Conservation (phyloP, 495 filamentous ascomycete species). For the Aspergillus haitiensis region DNA sequence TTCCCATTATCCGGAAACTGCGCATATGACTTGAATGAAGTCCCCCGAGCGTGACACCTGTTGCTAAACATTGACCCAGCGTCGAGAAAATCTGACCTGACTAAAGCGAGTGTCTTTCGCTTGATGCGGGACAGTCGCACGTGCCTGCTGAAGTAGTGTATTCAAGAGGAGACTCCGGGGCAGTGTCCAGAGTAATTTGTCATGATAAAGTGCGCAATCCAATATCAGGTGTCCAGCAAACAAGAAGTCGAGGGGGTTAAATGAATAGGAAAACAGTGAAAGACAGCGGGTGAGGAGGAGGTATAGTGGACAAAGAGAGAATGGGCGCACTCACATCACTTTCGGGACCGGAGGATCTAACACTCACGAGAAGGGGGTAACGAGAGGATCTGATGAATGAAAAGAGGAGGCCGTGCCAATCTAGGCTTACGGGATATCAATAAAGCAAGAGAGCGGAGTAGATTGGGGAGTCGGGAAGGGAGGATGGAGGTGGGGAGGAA, state of each 20-base stretch:
- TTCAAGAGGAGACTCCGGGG: background rate
- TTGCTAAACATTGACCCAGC: background rate
- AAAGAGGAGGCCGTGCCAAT: background rate
- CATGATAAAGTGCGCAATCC: background rate
- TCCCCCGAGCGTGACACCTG: background rate
- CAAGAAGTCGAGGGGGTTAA: background rate
- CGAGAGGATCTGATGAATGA: background rate
- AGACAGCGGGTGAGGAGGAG: background rate
- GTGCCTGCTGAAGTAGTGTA: conserved; percentile 1
- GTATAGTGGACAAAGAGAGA: background rate
- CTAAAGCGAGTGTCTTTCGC: background rate
- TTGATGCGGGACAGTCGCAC: conserved; percentile 12
- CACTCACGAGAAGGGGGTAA: background rate
- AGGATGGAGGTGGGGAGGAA: background rate
- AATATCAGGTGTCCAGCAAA: background rate
- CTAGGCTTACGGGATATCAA: background rate
- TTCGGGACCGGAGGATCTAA: background rate
- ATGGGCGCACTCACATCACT: conserved; percentile 12
- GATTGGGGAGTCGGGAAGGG: background rate
- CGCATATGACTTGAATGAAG: too few relatives aligned
- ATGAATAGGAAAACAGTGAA: background rate
- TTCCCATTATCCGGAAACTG: too few relatives aligned
- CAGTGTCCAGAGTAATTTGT: background rate
- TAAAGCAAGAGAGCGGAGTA: background rate
- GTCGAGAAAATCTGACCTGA: background rate